Percentiles rank a stretch among this genome's conserved stretches.
Evolutionary conservation across 2,329 filamentous ascomycete genomes (phyloP).

Genomic region (Didymella segeticola): DNA sequence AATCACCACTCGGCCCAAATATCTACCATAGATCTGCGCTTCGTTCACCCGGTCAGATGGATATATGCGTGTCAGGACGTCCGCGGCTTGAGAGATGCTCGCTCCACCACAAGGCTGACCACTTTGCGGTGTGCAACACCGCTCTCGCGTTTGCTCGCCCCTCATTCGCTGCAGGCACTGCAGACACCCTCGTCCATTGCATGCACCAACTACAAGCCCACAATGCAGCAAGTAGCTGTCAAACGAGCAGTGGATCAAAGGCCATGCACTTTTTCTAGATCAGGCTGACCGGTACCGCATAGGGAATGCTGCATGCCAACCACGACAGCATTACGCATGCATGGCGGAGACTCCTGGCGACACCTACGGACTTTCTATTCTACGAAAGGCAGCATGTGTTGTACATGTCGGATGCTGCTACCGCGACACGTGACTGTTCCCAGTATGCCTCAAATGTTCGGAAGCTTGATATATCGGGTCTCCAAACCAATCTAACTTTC

Average conservation of each 20-base stretch:
- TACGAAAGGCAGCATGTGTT: too few species aligned
- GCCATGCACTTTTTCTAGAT: background rate
- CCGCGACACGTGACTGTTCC: too few species aligned
- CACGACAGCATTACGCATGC: background rate
- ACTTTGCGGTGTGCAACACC: slow-evolving; percentile 14
- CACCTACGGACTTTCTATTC: too few species aligned
- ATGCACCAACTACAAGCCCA: background rate
- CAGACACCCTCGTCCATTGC: too few species aligned
- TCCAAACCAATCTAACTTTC: too few species aligned
- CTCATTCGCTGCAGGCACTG: too few species aligned
- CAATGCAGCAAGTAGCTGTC: background rate
- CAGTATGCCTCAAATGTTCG: too few species aligned
- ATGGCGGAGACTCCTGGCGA: background rate
- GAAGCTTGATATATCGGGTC: too few species aligned
- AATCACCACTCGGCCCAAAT: background rate
- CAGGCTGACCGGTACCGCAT: slow-evolving; percentile 10
- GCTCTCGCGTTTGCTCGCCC: background rate
- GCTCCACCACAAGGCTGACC: background rate
- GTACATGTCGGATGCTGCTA: too few species aligned
- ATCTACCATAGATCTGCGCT: background rate
- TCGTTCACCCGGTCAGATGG: slow-evolving; percentile 3
- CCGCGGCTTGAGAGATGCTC: background rate
- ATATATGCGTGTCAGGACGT: background rate
- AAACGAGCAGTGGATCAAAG: background rate
- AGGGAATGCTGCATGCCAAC: slow-evolving; percentile 1